phyloP scores from a whole-genome alignment of 208 protist species.

The Vickermania ingenoplastis region DNA sequence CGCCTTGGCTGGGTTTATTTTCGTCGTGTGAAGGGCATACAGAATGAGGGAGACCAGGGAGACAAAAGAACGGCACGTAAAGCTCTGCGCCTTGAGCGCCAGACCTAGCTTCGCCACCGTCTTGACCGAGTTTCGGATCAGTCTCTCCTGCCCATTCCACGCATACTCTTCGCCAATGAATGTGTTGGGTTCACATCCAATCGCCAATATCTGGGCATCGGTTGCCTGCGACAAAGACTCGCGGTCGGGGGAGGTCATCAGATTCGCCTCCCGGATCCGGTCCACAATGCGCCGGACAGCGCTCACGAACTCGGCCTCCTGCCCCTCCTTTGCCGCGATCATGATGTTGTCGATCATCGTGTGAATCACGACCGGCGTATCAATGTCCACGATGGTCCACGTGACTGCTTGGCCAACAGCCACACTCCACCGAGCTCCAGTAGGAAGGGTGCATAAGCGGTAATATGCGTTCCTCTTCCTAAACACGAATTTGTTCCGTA shows the following conservation, averaged over 20 bases:
- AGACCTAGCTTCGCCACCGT: conserved; percentile 1
- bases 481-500: conserved; percentile 3
- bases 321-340: not conserved
- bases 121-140: not conserved
- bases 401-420: conserved; percentile 2
- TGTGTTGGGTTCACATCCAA: not conserved
- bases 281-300: not conserved
- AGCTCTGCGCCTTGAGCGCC: not conserved
- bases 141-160: not conserved
- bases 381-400: conserved; percentile 4
- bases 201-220: not conserved
- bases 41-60: not conserved
- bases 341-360: conserved; percentile 5
- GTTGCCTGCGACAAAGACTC: not conserved
- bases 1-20: not conserved
- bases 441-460: conserved; percentile 1
- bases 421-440: not conserved
- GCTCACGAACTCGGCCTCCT: conserved; percentile 2
- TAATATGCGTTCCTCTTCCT: not conserved
- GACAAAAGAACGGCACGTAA: conserved; percentile 1
- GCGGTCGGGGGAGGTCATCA: not conserved
- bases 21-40: conserved; percentile 2
- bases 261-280: conserved; percentile 1
- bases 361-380: too few species aligned
- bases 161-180: not conserved